Evolutionary conservation across 208 protist species (phyloP), one percentile per base, ranked within the genome.

Genomic region (Borovskyia barvae): DNA sequence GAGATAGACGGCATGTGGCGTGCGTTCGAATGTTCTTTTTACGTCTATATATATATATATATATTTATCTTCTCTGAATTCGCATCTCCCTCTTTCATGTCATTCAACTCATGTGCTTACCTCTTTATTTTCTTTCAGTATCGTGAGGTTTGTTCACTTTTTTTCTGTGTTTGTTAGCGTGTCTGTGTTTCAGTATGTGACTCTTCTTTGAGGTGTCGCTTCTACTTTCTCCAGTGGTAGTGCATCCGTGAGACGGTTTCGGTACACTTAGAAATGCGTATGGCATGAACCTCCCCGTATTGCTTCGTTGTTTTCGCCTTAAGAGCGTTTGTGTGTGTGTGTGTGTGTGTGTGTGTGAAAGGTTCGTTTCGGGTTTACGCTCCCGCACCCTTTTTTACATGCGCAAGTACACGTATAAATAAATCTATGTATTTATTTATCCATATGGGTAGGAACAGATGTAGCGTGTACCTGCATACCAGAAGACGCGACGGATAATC

Each of bases 141-240:
- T 51, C 17, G 28, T 33, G 43, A 35, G 24, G 17, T 63, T 12
- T 36, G 25, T 39, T 14, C 60, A 50, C 33, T 29, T 58, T 58
- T 74, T 51, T 50, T 58, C 33, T 57, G 6, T 26, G 39, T 63
- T 8, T 57, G 5, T 35, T 58, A 47, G 15, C 46, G 42, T 46
- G n/a, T n/a, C n/a, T n/a, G n/a, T n/a, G n/a, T n/a, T n/a, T n/a
- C n/a, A n/a, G n/a, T n/a, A n/a, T n/a, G n/a, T n/a, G n/a, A n/a
- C n/a, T n/a, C n/a, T n/a, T n/a, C n/a, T n/a, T n/a, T n/a, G n/a
- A n/a, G n/a, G n/a, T n/a, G n/a, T n/a, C n/a, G n/a, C n/a, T n/a
- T n/a, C n/a, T n/a, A n/a, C n/a, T n/a, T n/a, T n/a, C n/a, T n/a
- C n/a, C n/a, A n/a, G n/a, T n/a, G n/a, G n/a, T n/a, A n/a, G n/a